Evolutionary conservation across 192 early-diverging fungal genomes (phyloP), one percentile per base, ranked within the genome.

Genomic region (Phycomyces blakesleeanus): DNA sequence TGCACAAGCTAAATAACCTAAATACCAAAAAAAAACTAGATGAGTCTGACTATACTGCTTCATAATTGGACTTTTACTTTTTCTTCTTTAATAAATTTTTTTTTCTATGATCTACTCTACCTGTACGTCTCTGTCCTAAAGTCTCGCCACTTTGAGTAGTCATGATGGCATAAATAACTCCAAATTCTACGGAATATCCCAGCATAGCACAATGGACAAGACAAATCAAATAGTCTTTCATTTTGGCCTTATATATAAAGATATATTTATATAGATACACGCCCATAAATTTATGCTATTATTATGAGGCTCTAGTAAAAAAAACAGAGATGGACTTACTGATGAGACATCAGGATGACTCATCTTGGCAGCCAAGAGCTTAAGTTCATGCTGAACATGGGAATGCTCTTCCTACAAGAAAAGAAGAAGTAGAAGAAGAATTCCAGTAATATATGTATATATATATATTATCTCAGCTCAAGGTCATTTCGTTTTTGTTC

Each of bases 121-220:
- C 82, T 22, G 69, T 71, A 26, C 77, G 71, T 71, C 78, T 73
- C 21, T 83, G 77, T 11, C 47, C 68, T 3, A 69, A 60, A 3
- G 69, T 77, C 24, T 83, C 78, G 21, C 78, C 82, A 61, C 79
- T 81, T 57, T 83, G 82, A 11, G 77, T 73, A 15, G 77, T 71
- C 63, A 79, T 81, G 20, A 83, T 69, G 0, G 82, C 82, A 61
- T 81, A 77, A 37, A 83, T 81, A 26, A 74, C 61, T 9, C 82
- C 77, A 57, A 83, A 81, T 55, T 83, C 78, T 12, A 83, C 79
- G 65, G 76, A 71, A 54, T 79, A 71, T 6, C 82, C 82, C 54
- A 83, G 77, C 75, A 83, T 81, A 9, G 74, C 75, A 49, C 77
- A 76, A 34, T 81, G 79, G 21, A 83, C 76, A 12, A 83, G 61